Evolutionary conservation across 148 eudicot species (phyloP).

Genomic region (Nepenthes gracilis): DNA sequence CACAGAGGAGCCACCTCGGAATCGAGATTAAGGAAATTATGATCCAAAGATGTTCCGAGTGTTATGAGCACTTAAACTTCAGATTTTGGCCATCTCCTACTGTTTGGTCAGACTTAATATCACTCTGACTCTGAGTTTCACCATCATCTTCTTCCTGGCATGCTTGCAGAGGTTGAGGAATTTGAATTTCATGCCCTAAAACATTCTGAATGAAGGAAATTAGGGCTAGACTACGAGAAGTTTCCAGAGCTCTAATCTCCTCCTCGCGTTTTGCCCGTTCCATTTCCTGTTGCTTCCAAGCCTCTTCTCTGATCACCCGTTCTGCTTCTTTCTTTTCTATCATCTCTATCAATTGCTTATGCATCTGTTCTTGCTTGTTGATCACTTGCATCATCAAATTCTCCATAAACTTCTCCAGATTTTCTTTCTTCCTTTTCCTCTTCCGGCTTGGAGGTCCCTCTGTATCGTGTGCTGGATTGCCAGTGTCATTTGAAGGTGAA

Average conservation of each 20-base stretch:
- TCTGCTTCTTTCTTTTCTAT: conserved; percentile 34
- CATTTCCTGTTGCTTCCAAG: conserved; percentile 35
- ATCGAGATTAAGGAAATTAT: conserved; percentile 20
- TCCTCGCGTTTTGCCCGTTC: conserved; percentile 25
- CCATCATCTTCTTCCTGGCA: conserved; percentile 7
- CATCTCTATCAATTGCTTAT: conserved; percentile 32
- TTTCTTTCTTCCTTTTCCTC: conserved; percentile 21
- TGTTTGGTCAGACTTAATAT: conserved; percentile 3
- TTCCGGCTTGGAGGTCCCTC: conserved; percentile 8
- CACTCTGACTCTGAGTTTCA: conserved; percentile 7
- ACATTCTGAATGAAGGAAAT: conserved; percentile 31
- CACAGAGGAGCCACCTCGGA: conserved; percentile 27
- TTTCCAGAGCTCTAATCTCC: conserved; percentile 25
- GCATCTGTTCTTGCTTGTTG: conserved; percentile 47
- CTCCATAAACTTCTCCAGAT: conserved; percentile 22
- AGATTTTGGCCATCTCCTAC: conserved; percentile 40
- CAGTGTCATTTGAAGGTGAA: conserved; percentile 28
- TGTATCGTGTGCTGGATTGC: conserved; percentile 11
- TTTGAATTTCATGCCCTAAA: conserved; percentile 16
- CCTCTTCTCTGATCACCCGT: conserved; percentile 34
- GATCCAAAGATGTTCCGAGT: conserved; percentile 30
- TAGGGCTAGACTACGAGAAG: conserved; percentile 39
- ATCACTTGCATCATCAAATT: conserved; percentile 24
- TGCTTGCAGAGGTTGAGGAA: conserved; percentile 4
- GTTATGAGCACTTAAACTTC: conserved; percentile 53